These are phyloP conservation scores for Bretschneidera sinensis DNA, from an alignment of 345 rosid genomes.

Conservation along the genomic window DNA sequence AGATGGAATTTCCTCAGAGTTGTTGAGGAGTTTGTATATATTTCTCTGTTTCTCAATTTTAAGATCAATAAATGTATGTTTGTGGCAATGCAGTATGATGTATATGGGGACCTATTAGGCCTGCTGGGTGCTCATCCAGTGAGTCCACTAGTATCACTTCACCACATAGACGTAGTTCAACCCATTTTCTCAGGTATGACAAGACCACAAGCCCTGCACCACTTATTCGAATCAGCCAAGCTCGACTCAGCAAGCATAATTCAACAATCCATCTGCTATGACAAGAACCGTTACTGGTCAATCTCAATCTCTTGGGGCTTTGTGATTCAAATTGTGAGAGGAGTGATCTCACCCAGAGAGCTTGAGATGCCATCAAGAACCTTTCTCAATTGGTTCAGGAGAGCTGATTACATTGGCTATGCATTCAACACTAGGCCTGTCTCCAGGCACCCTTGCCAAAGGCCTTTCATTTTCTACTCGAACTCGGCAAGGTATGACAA, in stretches of 20 bases:
- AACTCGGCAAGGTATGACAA: conserved; percentile 40
- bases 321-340: conserved; percentile 65
- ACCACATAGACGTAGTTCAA: conserved; percentile 74
- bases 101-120: conserved; percentile 69
- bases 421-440: conserved; percentile 87
- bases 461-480: conserved; percentile 67
- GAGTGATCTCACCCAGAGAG: conserved; percentile 76
- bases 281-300: conserved; percentile 56
- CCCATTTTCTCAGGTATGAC: conserved; percentile 65
- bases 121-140: conserved; percentile 71
- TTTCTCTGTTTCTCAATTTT: too few relatives aligned
- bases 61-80: too few relatives aligned
- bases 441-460: conserved; percentile 62
- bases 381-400: conserved; percentile 70
- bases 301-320: conserved; percentile 84
- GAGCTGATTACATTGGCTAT: conserved; percentile 70
- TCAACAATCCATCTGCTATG: conserved; percentile 85
- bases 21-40: too few relatives aligned
- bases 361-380: conserved; percentile 87
- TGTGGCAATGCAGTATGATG: conserved; percentile 81
- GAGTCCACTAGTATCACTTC: conserved; percentile 68
- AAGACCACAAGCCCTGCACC: conserved; percentile 43
- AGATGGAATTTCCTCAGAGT: too few relatives aligned
- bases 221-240: conserved; percentile 48
- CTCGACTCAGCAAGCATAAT: conserved; percentile 69